These are phyloP conservation scores for Quercus aquifolioides DNA, from an alignment of 306 rosid species.

Conservation along the genomic window DNA sequence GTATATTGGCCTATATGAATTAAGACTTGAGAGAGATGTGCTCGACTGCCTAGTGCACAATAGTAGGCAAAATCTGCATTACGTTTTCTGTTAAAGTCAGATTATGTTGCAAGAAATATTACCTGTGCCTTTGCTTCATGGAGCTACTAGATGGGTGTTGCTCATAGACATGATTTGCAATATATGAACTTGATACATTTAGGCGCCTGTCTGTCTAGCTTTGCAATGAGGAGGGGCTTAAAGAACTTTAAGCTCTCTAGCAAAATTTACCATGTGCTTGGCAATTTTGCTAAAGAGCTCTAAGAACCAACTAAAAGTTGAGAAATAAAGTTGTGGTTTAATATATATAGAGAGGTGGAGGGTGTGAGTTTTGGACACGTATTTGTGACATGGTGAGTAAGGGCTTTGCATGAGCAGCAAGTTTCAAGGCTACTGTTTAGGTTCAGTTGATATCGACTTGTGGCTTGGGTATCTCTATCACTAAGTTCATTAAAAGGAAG, in stretches of 20 bases:
- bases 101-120: too few species aligned
- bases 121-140: not conserved
- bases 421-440: conserved; percentile 39
- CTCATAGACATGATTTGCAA: not conserved
- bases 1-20: not conserved
- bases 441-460: too few species aligned
- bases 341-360: conserved; percentile 34
- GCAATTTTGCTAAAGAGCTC: too few species aligned
- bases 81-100: too few species aligned
- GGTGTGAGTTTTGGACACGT: conserved; percentile 54
- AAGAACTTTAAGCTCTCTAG: too few species aligned
- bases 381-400: conserved; percentile 47
- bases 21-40: not conserved
- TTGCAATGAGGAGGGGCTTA: too few species aligned
- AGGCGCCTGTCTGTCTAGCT: too few species aligned
- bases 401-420: conserved; percentile 74
- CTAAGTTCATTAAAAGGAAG: too few species aligned
- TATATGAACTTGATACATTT: not conserved
- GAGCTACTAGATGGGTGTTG: not conserved
- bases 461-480: too few species aligned
- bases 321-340: not conserved
- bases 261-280: too few species aligned
- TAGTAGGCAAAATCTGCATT: too few species aligned
- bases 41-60: not conserved
- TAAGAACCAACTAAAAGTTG: too few species aligned